These are phyloP conservation scores for Vitis hybrid DNA, from an alignment of 177 flowering plant species.

Conservation along the genomic window DNA sequence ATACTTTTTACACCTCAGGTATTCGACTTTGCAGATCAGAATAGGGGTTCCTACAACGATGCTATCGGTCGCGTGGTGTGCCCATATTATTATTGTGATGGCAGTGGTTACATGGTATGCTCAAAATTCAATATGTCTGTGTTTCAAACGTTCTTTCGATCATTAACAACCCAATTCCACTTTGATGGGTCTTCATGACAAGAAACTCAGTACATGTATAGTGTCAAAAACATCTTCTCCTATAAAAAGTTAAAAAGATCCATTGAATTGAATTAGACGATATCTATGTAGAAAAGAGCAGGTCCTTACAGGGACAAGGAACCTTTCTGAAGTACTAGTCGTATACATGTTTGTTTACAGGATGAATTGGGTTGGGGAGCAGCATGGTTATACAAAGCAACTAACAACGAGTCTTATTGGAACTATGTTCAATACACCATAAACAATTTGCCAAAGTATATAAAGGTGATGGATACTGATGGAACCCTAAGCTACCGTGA, in stretches of 20 bases:
- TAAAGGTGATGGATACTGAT: no score
- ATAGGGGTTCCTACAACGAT: slow-evolving; percentile 43
- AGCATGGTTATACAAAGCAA: slow-evolving; percentile 57
- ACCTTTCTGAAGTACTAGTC: no score
- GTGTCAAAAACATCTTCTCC: no score
- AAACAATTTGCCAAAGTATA: slow-evolving; percentile 1
- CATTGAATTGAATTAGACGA: no score
- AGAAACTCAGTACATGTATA: no score
- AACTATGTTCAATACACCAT: slow-evolving; percentile 30
- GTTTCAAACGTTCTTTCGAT: not conserved
- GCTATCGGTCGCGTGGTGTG: slow-evolving; percentile 37
- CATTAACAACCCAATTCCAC: no score
- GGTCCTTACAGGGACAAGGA: no score
- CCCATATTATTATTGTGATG: slow-evolving; percentile 63
- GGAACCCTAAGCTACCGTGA: not conserved
- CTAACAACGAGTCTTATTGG: slow-evolving; percentile 25
- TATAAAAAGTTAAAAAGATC: no score
- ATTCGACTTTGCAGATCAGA: slow-evolving; percentile 48
- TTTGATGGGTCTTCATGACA: no score
- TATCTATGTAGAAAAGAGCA: no score
- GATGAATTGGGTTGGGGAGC: slow-evolving; percentile 80
- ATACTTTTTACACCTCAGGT: slow-evolving; percentile 25
- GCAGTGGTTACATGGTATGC: slow-evolving; percentile 49
- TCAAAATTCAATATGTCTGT: not conserved
- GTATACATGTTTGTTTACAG: slow-evolving; percentile 18